These are phyloP conservation scores for Aspergillus sp. DNA, from an alignment of 2,329 filamentous ascomycete species.

Conservation along the genomic window DNA sequence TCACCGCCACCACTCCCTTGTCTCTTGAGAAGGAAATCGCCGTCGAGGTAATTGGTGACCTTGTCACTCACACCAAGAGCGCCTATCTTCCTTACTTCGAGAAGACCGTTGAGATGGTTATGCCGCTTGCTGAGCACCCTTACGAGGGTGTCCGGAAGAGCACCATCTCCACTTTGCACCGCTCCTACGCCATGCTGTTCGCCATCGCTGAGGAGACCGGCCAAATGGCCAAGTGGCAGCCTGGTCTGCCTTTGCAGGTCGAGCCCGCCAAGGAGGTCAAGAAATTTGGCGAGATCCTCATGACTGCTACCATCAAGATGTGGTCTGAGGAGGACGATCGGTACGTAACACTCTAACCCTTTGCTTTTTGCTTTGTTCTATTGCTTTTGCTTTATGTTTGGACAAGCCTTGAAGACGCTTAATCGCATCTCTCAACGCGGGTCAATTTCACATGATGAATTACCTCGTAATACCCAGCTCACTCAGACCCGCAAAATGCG, in stretches of 20 bases:
- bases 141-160: slow-evolving; percentile 94
- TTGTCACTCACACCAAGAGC: slow-evolving; percentile 78
- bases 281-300: slow-evolving; percentile 79
- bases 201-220: slow-evolving; percentile 75
- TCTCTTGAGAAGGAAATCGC: slow-evolving; percentile 97
- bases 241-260: slow-evolving; percentile 75
- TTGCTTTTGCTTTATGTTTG: slow-evolving; percentile 20
- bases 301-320: slow-evolving; percentile 73
- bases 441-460: slow-evolving; percentile 63
- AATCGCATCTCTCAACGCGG: slow-evolving; percentile 1
- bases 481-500: slow-evolving; percentile 81
- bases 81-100: slow-evolving; percentile 79
- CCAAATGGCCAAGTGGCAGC: slow-evolving; percentile 73
- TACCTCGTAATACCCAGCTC: slow-evolving; percentile 95
- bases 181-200: slow-evolving; percentile 86
- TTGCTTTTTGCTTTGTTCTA: slow-evolving; percentile 10
- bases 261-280: slow-evolving; percentile 71
- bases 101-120: slow-evolving; percentile 74
- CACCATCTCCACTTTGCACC: slow-evolving; percentile 84
- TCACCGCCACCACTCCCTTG: slow-evolving; percentile 77
- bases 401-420: slow-evolving; percentile 1
- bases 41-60: slow-evolving; percentile 86
- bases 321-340: slow-evolving; percentile 90
- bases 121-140: slow-evolving; percentile 75
- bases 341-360: slow-evolving; percentile 53